Base-by-base conservation (phyloP, 805 yeast genomes). In the Huiozyma naganishii region DNA sequence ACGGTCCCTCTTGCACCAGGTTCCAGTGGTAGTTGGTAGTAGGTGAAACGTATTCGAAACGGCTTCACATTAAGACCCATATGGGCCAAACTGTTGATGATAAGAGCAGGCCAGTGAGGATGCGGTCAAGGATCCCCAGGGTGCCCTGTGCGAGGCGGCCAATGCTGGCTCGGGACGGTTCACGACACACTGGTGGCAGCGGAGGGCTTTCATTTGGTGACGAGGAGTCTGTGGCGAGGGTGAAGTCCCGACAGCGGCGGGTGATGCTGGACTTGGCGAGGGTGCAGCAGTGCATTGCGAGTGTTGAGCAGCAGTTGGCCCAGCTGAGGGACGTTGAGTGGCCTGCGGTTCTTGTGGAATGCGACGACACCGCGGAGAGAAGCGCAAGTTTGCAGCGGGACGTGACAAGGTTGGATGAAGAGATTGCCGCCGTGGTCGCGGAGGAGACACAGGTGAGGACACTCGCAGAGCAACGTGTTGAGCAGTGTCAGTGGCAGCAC, bases 181-280 rank as follows among this genome's bases (percentile, higher is more conserved):
- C 27, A 4, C 27, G 37, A 6, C 27, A 17, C 12, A 6, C 4
- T 17, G 33, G 23, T 17, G 23, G 23, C 23, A 5, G 32, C 27
- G 38, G 28, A 6, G 32, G 39, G 29, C 33, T 48, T 11, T 34
- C 48, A 23, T 62, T 54, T 48, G 64, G 64, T 3, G 63, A 62
- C 48, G 59, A 59, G 3, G 45, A 48, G 5, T 55, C 59, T 1
- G 54, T 63, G 4, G 64, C 60, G 42, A 53, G 55, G 34, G 62
- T 61, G 7, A 62, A 61, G 42, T 52, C 51, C 36, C 51, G 61
- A 13, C 62, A 61, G 46, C 49, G 65, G 27, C 60, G 59, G 44
- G 47, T 59, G 6, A 45, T 60, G 33, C 51, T 53, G 36, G 64
- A 61, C 45, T 58, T 61, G 6, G 47, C 52, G 32, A 54, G 49